These are phyloP conservation scores for Macadamia integrifolia DNA, from an alignment of 164 flowering plant genomes.

Conservation along the genomic window DNA sequence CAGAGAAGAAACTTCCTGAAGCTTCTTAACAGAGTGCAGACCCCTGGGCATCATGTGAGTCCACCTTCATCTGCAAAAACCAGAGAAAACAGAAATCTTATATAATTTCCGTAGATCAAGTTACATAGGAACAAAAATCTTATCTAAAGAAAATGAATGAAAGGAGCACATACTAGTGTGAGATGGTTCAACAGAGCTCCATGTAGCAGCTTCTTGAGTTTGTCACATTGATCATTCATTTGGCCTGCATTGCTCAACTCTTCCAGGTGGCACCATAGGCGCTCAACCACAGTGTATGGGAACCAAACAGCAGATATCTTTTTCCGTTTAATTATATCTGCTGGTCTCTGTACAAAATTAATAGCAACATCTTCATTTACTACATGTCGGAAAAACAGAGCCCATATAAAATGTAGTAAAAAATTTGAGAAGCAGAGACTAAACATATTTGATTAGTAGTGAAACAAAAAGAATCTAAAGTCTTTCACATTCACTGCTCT, in stretches of 20 bases:
- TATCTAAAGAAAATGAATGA: too few species aligned
- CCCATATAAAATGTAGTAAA: too few species aligned
- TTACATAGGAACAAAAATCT: background rate
- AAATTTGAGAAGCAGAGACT: too few species aligned
- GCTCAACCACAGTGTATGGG: slow-evolving; percentile 73
- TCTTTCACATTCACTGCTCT: too few species aligned
- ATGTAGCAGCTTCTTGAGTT: slow-evolving; percentile 53
- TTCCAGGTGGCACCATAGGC: slow-evolving; percentile 69
- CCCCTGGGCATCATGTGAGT: slow-evolving; percentile 57
- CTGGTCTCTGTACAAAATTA: slow-evolving; percentile 55
- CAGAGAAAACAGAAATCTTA: background rate
- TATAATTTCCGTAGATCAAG: background rate
- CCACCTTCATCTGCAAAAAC: slow-evolving; percentile 52
- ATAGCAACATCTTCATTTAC: too few species aligned
- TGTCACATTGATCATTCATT: slow-evolving; percentile 70
- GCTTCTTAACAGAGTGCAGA: slow-evolving; percentile 15
- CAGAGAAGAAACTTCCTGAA: background rate
- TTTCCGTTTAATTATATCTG: slow-evolving; percentile 61
- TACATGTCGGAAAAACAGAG: too few species aligned
- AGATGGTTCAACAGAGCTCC: slow-evolving; percentile 66
- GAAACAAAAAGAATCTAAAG: too few species aligned
- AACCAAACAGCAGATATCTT: slow-evolving; percentile 82
- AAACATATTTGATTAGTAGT: too few species aligned
- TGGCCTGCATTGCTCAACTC: slow-evolving; percentile 48
- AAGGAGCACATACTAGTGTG: slow-evolving; percentile 41